Percentiles rank a stretch among this genome's conserved stretches.
Evolutionary conservation across 306 rosid species (phyloP).

Genomic region (Cucurbita ficifolia): DNA sequence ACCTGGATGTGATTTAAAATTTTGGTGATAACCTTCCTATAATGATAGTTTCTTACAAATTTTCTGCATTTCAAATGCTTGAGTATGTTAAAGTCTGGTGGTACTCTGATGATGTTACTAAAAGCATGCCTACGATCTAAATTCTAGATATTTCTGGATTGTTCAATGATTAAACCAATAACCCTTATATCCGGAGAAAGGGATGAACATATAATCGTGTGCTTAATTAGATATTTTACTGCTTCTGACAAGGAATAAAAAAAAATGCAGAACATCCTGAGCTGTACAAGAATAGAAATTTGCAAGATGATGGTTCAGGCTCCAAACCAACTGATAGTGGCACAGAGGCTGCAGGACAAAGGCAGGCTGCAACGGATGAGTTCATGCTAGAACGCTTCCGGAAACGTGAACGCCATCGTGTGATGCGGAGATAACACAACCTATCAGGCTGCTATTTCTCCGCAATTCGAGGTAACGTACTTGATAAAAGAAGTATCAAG

Average conservation of each 20-base stretch:
- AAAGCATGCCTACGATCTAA: background rate
- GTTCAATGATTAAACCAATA: background rate
- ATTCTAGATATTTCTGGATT: background rate
- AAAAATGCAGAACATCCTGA: conserved; percentile 80
- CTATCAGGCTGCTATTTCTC: background rate
- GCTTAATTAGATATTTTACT: background rate
- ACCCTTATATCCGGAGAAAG: background rate
- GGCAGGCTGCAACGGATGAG: conserved; percentile 94
- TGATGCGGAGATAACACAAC: conserved; percentile 42
- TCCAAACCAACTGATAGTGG: conserved; percentile 42
- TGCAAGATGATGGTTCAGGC: conserved; percentile 45
- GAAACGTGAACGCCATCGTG: conserved; percentile 91
- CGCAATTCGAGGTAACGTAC: background rate
- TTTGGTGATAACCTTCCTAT: background rate
- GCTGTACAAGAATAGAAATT: conserved; percentile 65
- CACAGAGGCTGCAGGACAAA: conserved; percentile 48
- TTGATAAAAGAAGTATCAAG: background rate
- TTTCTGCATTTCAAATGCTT: background rate
- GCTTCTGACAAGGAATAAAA: conserved; percentile 10
- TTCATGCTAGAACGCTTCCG: conserved; percentile 91
- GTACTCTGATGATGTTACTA: background rate
- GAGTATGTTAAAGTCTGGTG: background rate
- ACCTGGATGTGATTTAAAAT: background rate
- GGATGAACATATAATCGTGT: background rate
- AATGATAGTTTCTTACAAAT: background rate